These are phyloP conservation scores for Calvatia gigantea DNA, from an alignment of 768 basidiomycete species.

Conservation along the genomic window DNA sequence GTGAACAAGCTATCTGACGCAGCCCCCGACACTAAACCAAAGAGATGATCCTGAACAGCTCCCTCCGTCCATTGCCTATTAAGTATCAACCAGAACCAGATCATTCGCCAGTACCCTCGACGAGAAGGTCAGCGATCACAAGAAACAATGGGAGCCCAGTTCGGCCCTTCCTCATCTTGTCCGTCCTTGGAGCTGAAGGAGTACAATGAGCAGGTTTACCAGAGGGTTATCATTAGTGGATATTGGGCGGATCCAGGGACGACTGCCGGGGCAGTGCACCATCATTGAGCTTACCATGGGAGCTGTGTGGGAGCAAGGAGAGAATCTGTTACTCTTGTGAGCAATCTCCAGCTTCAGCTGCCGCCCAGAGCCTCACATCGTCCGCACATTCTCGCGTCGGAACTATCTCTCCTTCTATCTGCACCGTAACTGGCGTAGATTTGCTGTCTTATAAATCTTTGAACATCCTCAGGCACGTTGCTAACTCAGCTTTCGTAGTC, in stretches of 20 bases:
- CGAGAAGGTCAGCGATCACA: background rate
- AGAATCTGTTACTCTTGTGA: background rate
- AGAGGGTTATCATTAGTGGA: background rate
- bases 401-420: background rate
- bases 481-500: no score
- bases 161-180: background rate
- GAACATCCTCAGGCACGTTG: no score
- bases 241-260: background rate
- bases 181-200: background rate
- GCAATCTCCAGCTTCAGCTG: constrained; percentile 3
- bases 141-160: constrained; percentile 5
- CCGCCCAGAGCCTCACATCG: background rate
- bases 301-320: background rate
- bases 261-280: background rate
- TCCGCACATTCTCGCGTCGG: background rate
- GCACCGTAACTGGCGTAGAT: no score
- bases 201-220: background rate
- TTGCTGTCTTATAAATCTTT: no score
- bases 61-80: background rate
- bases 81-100: background rate
- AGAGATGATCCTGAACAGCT: background rate
- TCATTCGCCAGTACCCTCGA: background rate
- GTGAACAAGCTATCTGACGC: no score
- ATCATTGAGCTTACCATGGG: background rate
- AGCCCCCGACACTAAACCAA: background rate